Evolutionary conservation across 495 filamentous ascomycete genomes (phyloP), one percentile per base, ranked within the genome.

Genomic region (Aeminium ludgeri): DNA sequence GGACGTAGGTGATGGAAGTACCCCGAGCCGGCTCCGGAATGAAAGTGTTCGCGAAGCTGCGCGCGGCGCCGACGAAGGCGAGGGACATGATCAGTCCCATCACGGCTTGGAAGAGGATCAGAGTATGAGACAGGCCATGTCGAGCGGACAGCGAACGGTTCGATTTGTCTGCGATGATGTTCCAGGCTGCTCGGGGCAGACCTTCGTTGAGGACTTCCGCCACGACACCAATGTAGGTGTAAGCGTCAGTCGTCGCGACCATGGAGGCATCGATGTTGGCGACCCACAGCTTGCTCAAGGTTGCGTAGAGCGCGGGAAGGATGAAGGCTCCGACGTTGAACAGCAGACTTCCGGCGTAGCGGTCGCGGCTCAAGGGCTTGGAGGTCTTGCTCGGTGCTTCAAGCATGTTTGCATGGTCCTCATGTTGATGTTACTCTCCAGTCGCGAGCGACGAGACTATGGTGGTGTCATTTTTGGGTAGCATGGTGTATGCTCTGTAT

Each of bases 201-300:
- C 78, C 77, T 50, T 86, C 78, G 56, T 84, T 84, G 31, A 84
- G 57, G 1, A 81, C 76, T 48, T 84, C 70, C 0, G 66, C 70
- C 12, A 82, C 64, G 13, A 71, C 63, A 19, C 69, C 65, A 46
- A 84, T 79, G 43, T 72, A 72, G 6, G 70, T 75, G 52, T 74
- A 77, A 7, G 63, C 52, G 43, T 82, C 78, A 0, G 78, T 80
- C 6, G 73, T 80, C 12, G 69, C 78, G n/a, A 84, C 73, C 32
- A 72, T 62, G 20, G 58, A 67, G 2, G 68, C 55, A 59, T 82
- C 70, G 47, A 85, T 78, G 38, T 73, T 66, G 5, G 80, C 75
- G 13, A 86, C 66, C 80, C 77, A 84, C 18, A 83, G 63, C 55
- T 85, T 86, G 43, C 67, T 67, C 1, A 84, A 66, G 0, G 80